Evolutionary conservation across 2,329 filamentous ascomycete species (phyloP).

Genomic region (Colletotrichum plurivorum): DNA sequence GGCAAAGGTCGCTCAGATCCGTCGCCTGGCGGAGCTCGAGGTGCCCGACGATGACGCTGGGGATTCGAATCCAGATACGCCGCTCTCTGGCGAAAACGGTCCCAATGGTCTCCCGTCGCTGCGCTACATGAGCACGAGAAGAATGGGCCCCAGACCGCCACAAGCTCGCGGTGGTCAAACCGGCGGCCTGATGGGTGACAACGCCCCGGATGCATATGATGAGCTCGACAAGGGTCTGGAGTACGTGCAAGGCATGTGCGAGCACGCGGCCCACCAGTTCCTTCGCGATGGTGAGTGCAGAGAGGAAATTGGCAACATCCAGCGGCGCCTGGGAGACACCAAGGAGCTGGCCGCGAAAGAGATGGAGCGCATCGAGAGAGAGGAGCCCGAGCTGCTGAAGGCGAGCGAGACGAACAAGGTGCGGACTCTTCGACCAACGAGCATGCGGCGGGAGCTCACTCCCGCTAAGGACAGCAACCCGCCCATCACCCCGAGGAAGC

Average conservation of each 20-base stretch:
- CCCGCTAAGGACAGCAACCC: conserved; percentile 43
- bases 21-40: conserved; percentile 71
- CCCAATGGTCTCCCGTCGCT: conserved; percentile 54
- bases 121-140: conserved; percentile 56
- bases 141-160: conserved; percentile 43
- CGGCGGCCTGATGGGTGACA: conserved; percentile 40
- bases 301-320: conserved; percentile 80
- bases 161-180: conserved; percentile 37
- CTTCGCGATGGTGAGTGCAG: conserved; percentile 88
- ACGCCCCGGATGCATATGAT: conserved; percentile 72
- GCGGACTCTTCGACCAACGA: conserved; percentile 66
- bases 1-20: conserved; percentile 78
- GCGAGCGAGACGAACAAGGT: conserved; percentile 58
- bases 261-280: conserved; percentile 90
- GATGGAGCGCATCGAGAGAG: conserved; percentile 67
- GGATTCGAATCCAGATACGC: conserved; percentile 32
- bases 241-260: conserved; percentile 84
- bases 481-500: conserved; percentile 40
- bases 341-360: conserved; percentile 73
- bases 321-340: conserved; percentile 74
- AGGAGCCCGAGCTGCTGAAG: conserved; percentile 63
- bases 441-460: conserved; percentile 63
- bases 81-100: conserved; percentile 27
- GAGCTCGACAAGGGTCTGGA: conserved; percentile 84
- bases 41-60: conserved; percentile 63